Evolutionary conservation across 345 rosid genomes (phyloP), one percentile per base, ranked within the genome.

Genomic region (Syzygium aromaticum): DNA sequence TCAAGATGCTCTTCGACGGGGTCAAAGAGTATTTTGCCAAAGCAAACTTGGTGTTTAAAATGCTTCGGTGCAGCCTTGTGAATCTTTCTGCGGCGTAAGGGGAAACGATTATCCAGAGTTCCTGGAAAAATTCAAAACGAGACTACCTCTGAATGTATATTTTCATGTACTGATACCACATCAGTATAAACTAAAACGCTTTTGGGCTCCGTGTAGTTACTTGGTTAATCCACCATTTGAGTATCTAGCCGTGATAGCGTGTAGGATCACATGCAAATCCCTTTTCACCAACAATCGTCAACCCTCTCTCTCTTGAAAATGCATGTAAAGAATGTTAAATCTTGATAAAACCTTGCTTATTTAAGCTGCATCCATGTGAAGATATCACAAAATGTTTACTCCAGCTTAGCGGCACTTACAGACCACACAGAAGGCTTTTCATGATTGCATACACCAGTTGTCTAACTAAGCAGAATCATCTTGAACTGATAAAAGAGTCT

Each of bases 401-500:
- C 13, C 49, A 73, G 25, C 80, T 73, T 73, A 73, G 14, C 49
- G 21, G 49, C 21, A 73, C 49, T 73, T 73, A 38, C 80, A 38
- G 80, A 73, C 80, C 80, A 73, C 80, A 30, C 78, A 38, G 49
- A 73, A 73, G 25, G 13, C 80, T 73, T 73, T 56, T 23, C n/a
- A 56, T 10, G 61, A 23, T 23, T 33, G 49, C 49, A 9, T 38
- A 33, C 49, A 33, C 49, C 23, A 73, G 49, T 11, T 73, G 49
- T 33, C 80, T 73, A 73, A 2, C 25, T 38, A 38, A 38, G 49
- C 25, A 73, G 51, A 51, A 86, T 86, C 84, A 83, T 43, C 77
- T 38, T 54, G 90, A 78, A 84, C 89, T 73, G 59, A 87, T 77
- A 51, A 86, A 86, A 11, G 90, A 89, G 80, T 51, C 27, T 40